phyloP scores from a whole-genome alignment of 441 rosid genomes.

The Pelargonium myrrhifolium region DNA sequence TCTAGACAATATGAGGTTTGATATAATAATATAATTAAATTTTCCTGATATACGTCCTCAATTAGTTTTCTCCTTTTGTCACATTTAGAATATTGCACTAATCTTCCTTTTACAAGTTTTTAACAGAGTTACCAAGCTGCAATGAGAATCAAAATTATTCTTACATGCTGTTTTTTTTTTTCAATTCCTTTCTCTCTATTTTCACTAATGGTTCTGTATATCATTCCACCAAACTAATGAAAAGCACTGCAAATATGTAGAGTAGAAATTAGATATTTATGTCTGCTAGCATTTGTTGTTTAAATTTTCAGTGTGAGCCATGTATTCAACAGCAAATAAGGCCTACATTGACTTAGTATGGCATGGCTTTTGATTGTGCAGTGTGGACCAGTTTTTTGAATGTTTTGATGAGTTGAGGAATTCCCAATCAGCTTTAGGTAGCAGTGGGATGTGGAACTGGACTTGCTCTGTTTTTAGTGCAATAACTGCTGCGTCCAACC shows the following conservation, averaged over 20 bases:
- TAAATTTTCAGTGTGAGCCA: background rate
- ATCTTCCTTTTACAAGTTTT: background rate
- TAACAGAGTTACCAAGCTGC: background rate
- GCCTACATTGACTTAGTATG: conserved; percentile 16
- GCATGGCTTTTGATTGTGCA: conserved; percentile 31
- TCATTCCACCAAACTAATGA: background rate
- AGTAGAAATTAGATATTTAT: background rate
- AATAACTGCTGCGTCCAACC: conserved; percentile 96
- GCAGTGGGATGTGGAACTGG: conserved; percentile 98
- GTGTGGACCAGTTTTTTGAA: conserved; percentile 95
- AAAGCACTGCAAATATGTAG: conserved; percentile 1
- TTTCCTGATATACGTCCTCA: conserved; percentile 1
- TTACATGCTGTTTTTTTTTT: background rate
- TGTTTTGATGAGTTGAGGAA: conserved; percentile 91
- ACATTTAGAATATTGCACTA: background rate
- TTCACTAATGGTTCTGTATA: background rate
- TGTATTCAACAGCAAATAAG: background rate
- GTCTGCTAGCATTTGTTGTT: background rate
- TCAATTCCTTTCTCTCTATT: background rate
- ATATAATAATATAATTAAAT: background rate
- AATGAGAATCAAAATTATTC: background rate
- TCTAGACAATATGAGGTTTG: background rate
- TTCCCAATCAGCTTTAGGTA: conserved; percentile 80
- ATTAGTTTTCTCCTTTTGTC: background rate
- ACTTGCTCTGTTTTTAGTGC: conserved; percentile 95